These are phyloP conservation scores for Ilyonectria robusta DNA, from an alignment of 2,329 filamentous ascomycete genomes.

Conservation along the genomic window DNA sequence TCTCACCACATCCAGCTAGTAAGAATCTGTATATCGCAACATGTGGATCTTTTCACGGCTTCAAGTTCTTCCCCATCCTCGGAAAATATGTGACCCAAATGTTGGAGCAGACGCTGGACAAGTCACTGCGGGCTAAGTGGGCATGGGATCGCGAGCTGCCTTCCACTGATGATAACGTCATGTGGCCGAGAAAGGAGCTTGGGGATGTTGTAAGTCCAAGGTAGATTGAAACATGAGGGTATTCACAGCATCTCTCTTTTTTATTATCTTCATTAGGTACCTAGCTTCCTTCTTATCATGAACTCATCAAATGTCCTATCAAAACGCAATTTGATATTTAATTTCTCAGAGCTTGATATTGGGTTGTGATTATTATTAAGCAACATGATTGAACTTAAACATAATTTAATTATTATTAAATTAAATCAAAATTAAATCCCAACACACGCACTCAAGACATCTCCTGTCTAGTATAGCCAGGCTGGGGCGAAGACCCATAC, in stretches of 20 bases:
- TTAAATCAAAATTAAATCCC: no score
- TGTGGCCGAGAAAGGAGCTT: constrained; percentile 9
- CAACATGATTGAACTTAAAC: no score
- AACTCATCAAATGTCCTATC: no score
- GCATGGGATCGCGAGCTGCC: constrained; percentile 10
- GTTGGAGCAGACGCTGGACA: constrained; percentile 2
- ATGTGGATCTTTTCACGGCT: constrained; percentile 6
- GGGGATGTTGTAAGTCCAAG: neutral
- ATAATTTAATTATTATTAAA: no score
- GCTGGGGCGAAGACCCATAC: no score
- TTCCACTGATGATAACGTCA: neutral
- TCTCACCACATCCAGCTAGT: constrained; percentile 3
- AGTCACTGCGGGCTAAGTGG: neutral
- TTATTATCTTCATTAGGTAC: no score
- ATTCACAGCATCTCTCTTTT: neutral
- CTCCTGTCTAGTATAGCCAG: no score
- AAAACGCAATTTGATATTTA: no score
- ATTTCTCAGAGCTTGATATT: no score
- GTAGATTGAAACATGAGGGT: neutral
- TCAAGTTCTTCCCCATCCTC: constrained; percentile 1
- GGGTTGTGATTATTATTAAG: no score
- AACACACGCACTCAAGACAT: no score
- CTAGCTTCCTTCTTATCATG: no score
- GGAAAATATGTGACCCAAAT: constrained; percentile 2
- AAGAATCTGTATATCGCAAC: constrained; percentile 1